phyloP scores from a whole-genome alignment of 2,329 filamentous ascomycete species.

The Trichoderma koningii region DNA sequence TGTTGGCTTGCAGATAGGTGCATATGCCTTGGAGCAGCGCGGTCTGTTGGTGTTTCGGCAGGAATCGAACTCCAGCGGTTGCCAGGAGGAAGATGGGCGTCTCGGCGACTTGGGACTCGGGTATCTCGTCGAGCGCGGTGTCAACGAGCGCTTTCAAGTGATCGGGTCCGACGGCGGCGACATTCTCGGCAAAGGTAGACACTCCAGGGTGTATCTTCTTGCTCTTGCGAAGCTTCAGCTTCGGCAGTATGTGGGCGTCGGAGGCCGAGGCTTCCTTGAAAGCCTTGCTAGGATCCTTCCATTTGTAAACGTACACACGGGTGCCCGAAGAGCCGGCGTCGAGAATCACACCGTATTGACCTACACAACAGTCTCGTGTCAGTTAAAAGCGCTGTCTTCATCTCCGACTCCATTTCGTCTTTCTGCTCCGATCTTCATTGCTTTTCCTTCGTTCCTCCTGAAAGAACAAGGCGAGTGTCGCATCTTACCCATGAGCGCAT shows the following conservation, averaged over 20 bases:
- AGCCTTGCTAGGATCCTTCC: constrained; percentile 75
- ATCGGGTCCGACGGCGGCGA: constrained; percentile 74
- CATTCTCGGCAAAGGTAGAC: constrained; percentile 81
- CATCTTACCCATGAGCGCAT: constrained; percentile 21
- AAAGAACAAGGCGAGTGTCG: neutral
- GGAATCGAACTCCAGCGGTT: constrained; percentile 89
- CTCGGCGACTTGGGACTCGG: constrained; percentile 71
- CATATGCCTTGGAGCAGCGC: constrained; percentile 78
- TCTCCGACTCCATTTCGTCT: neutral
- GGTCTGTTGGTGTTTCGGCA: constrained; percentile 71
- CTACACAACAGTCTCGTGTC: constrained; percentile 38
- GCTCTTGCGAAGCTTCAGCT: constrained; percentile 80
- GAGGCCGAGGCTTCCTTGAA: constrained; percentile 50
- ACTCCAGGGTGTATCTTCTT: constrained; percentile 94
- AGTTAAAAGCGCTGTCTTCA: neutral
- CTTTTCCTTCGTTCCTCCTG: neutral
- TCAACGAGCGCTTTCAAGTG: constrained; percentile 79
- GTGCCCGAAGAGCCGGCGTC: constrained; percentile 98
- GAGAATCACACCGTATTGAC: constrained; percentile 87
- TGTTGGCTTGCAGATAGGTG: constrained; percentile 74
- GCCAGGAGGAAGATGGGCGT: constrained; percentile 95
- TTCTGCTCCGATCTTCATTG: neutral
- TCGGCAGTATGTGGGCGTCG: constrained; percentile 67
- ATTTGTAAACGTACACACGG: constrained; percentile 90
- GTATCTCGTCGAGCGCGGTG: constrained; percentile 79